A percentile compares a stretch with the other conserved stretches of the same genome.
These are phyloP conservation scores for Cladosporium sp. DNA, from an alignment of 2,329 filamentous ascomycete species.

Conservation along the genomic window DNA sequence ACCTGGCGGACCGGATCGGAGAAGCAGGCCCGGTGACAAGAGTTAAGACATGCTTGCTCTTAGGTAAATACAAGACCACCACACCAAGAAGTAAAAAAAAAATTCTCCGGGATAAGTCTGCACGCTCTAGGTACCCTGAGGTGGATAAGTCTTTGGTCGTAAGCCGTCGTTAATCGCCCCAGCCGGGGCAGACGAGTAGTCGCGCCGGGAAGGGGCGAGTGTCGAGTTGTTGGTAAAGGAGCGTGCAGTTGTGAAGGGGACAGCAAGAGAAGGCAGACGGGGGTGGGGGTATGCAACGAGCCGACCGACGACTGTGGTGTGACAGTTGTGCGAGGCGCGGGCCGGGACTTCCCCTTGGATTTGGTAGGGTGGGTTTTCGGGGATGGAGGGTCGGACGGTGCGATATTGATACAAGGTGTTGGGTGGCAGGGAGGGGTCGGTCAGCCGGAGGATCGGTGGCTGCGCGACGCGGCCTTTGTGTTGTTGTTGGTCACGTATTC, in stretches of 20 bases:
- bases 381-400: conserved; percentile 14
- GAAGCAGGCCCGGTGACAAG: too few species aligned
- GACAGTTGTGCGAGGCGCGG: conserved; percentile 17
- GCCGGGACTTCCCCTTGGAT: conserved; percentile 13
- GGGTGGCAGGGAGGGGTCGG: conserved; percentile 22
- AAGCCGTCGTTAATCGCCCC: conserved; percentile 24
- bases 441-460: conserved; percentile 29
- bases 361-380: conserved; percentile 15
- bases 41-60: conserved; percentile 8
- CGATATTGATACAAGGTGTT: conserved; percentile 36
- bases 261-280: conserved; percentile 6
- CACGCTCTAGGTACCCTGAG: conserved; percentile 30
- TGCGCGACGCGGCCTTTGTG: conserved; percentile 17
- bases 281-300: conserved; percentile 18
- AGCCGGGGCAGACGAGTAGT: not conserved
- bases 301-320: conserved; percentile 16
- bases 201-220: conserved; percentile 7
- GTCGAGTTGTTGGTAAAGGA: conserved; percentile 10
- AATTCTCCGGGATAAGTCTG: conserved; percentile 15
- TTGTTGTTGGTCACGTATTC: conserved; percentile 36
- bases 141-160: conserved; percentile 32
- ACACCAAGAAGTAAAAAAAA: not conserved
- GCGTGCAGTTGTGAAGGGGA: conserved; percentile 13
- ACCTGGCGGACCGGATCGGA: too few species aligned
- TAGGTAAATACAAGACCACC: too few species aligned